Evolutionary conservation across 2,329 filamentous ascomycete genomes (phyloP).

Genomic region (Xylaria polymorpha): DNA sequence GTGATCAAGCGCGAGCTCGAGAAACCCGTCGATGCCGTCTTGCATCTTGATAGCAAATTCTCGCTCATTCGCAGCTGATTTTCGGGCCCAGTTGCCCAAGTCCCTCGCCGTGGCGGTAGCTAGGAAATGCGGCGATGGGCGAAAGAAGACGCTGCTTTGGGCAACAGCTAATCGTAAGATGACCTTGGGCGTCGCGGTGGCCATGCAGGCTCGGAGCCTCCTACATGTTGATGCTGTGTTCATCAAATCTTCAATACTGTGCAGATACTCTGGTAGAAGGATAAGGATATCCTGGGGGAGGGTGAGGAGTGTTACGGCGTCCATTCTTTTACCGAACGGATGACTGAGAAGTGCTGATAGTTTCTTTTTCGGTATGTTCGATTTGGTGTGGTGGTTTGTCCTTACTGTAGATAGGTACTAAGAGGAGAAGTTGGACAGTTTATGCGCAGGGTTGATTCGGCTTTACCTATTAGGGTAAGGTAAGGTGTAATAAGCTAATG

Average conservation of each 20-base stretch:
- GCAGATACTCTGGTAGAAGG: conserved; percentile 32
- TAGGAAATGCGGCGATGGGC: background rate
- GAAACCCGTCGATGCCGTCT: conserved; percentile 34
- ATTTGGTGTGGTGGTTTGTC: background rate
- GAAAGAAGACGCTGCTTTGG: background rate
- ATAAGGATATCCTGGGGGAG: conserved; percentile 36
- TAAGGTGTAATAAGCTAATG: background rate
- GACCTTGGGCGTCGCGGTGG: conserved; percentile 17
- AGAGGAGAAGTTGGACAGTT: background rate
- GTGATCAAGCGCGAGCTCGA: conserved; percentile 36
- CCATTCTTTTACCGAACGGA: background rate
- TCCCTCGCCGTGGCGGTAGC: background rate
- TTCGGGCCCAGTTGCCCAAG: conserved; percentile 5
- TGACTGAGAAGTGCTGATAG: background rate
- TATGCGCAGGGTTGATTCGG: too few relatives aligned
- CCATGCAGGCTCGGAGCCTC: conserved; percentile 23
- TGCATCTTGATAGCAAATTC: background rate
- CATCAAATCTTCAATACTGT: conserved; percentile 38
- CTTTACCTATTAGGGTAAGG: background rate
- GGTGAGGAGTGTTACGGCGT: conserved; percentile 13
- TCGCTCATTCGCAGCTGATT: background rate
- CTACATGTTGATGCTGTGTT: conserved; percentile 39
- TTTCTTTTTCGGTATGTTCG: background rate
- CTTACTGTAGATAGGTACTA: background rate
- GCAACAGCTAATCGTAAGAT: background rate